Conservation (phyloP, 2,329 filamentous ascomycete genomes). For the Phaeosphaeriaceae sp. region DNA sequence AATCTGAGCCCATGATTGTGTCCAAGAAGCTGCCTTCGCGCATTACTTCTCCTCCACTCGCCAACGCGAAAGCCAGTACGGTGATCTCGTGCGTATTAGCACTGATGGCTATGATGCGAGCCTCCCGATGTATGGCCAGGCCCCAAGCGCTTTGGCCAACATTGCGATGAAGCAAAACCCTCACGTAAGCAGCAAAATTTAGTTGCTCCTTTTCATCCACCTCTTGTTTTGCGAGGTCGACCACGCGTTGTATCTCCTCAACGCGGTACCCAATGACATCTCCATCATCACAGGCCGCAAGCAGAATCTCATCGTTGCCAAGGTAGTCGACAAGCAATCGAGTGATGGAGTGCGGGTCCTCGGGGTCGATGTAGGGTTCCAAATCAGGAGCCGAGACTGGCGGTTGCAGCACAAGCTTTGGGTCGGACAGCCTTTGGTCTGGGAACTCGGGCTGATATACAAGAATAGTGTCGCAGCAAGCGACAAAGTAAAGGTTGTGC, state of each 20-base stretch:
- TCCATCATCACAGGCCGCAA: constrained; percentile 67
- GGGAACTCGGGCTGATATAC: constrained; percentile 56
- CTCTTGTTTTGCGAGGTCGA: constrained; percentile 17
- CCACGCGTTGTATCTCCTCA: constrained; percentile 33
- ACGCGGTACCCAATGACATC: constrained; percentile 55
- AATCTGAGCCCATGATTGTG: constrained; percentile 19
- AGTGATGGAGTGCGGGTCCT: constrained; percentile 55
- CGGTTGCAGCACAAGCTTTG: constrained; percentile 50
- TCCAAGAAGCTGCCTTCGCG: not conserved
- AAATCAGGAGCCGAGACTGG: constrained; percentile 42
- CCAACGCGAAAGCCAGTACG: constrained; percentile 67
- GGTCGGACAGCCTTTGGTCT: constrained; percentile 47
- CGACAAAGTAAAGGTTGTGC: constrained; percentile 60
- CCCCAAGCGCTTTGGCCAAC: constrained; percentile 88
- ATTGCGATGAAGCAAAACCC: constrained; percentile 75
- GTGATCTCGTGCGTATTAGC: constrained; percentile 72
- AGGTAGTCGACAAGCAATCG: constrained; percentile 54
- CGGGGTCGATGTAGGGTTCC: constrained; percentile 40
- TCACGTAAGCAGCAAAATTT: constrained; percentile 53
- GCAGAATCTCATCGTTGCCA: constrained; percentile 56
- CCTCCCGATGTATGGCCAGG: constrained; percentile 78
- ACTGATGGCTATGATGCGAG: constrained; percentile 86
- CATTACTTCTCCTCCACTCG: constrained; percentile 5
- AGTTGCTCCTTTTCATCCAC: constrained; percentile 8
- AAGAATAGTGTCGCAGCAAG: constrained; percentile 48